Base-by-base conservation (phyloP, 352 stramenopile species). In the Elongisporangium prolatum region DNA sequence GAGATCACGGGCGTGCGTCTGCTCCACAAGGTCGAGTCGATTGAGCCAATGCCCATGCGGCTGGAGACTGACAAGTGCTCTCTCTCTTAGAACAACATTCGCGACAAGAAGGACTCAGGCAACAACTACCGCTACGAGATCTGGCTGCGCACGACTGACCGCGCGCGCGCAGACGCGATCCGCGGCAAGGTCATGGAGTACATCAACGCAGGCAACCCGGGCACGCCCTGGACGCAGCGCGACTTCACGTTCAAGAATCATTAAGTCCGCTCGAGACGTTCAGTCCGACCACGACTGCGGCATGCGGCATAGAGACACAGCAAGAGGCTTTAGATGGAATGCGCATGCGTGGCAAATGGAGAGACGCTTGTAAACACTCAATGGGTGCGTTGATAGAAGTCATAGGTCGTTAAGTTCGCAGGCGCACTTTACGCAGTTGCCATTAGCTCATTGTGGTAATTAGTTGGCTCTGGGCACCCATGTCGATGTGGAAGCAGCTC, bases 1-100 rank as follows among this genome's bases (percentile, higher is more conserved):
- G 86, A 97, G 62, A 85, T 97, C 64, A 97, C 87, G n/a, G 90
- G 90, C 51, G 84, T 95, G 28, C 88, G 90, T 61, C 79, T 97
- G 44, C 86, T 97, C 56, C 89, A 97, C 69, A 97, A 97, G 74
- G 84, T 93, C 65, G 16, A 64, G 44, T 5, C 21, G 10, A 44
- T 20, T 21, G 4, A 57, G 37, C 54, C 50, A 8, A 49, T 17
- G 20, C 5, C 13, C 47, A 18, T 21, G 49, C 13, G 44, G 10
- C 20, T 18, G 10, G 21, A n/a, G 21, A 22, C 21, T 54, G 21
- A 48, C 40, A 10, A 4, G 25, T 11, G 48, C 21, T 52, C 21
- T 34, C 0, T 25, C 21, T 2, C 13, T 16, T 22, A 14, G 50
- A 61, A 93, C 80, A 92, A 92, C 80, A 92, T 90, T 63, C 86